phyloP scores from a whole-genome alignment of 345 rosid species.

The Camelina hispida region DNA sequence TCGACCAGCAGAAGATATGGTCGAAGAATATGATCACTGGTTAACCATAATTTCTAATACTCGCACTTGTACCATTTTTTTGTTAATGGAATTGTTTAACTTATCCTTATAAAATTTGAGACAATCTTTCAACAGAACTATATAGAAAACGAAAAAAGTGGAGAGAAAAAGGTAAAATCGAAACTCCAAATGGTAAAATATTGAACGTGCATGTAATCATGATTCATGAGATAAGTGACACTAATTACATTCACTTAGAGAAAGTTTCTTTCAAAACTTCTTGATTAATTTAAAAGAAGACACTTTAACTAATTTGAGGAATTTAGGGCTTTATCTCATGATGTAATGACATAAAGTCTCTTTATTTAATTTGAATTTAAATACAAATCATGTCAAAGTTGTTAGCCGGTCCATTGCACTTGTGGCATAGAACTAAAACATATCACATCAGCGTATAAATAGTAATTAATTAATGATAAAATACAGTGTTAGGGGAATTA shows the following conservation, averaged over 20 bases:
- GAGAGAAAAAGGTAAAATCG: not conserved
- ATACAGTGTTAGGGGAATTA: constrained; percentile 18
- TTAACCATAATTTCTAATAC: not conserved
- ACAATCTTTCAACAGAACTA: not conserved
- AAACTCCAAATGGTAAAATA: constrained; percentile 10
- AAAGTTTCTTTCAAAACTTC: constrained; percentile 3
- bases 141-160: not conserved
- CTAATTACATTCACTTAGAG: constrained; percentile 27
- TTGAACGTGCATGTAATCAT: constrained; percentile 19
- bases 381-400: constrained; percentile 39
- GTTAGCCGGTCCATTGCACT: constrained; percentile 45
- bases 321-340: constrained; percentile 47
- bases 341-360: constrained; percentile 45
- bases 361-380: constrained; percentile 9
- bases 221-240: constrained; percentile 32
- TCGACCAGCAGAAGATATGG: not conserved
- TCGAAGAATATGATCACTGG: not conserved
- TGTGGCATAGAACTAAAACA: constrained; percentile 35
- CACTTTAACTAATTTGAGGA: constrained; percentile 46
- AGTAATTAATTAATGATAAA: constrained; percentile 17
- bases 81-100: not conserved
- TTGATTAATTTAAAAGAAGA: constrained; percentile 34
- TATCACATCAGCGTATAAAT: constrained; percentile 35
- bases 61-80: not conserved
- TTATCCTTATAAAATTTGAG: not conserved